These are phyloP conservation scores for Leptosphaerulina australis DNA, from an alignment of 2,329 filamentous ascomycete genomes.

Conservation along the genomic window DNA sequence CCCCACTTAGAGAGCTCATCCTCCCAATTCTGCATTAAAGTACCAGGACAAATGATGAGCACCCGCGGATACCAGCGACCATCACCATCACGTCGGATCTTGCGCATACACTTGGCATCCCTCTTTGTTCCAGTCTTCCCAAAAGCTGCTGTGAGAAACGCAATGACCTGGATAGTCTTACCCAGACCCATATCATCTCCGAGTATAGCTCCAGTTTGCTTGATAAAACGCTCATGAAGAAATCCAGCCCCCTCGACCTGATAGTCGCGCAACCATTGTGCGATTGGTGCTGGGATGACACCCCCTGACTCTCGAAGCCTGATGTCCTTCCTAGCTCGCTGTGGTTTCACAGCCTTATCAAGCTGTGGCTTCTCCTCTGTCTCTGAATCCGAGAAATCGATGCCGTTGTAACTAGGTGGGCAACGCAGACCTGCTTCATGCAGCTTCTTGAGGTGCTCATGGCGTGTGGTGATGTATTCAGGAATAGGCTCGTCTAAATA, in stretches of 20 bases:
- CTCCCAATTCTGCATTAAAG: conserved; percentile 88
- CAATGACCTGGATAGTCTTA: conserved; percentile 95
- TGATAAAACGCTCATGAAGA: conserved; percentile 86
- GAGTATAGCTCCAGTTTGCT: conserved; percentile 86
- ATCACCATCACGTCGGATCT: conserved; percentile 68
- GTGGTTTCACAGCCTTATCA: conserved; percentile 63
- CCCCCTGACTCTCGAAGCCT: conserved; percentile 76
- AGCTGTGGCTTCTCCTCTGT: conserved; percentile 74
- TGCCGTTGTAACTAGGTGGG: conserved; percentile 76
- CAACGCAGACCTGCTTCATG: conserved; percentile 73
- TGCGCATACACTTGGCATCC: conserved; percentile 85
- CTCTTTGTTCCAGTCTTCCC: conserved; percentile 91
- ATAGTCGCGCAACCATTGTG: conserved; percentile 90
- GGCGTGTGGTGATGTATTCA: conserved; percentile 73
- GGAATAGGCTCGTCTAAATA: conserved; percentile 68
- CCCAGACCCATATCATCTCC: conserved; percentile 98
- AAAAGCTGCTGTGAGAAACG: conserved; percentile 88
- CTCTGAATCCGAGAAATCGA: conserved; percentile 77
- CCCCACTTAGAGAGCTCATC: conserved; percentile 88
- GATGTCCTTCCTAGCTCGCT: conserved; percentile 75
- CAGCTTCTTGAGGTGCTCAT: conserved; percentile 71
- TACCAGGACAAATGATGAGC: conserved; percentile 86
- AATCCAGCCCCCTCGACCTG: conserved; percentile 86
- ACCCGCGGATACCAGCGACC: conserved; percentile 80
- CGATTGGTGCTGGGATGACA: conserved; percentile 83